Evolutionary conservation across 2,329 filamentous ascomycete genomes (phyloP).

Genomic region (Arthrocladium fulminans): DNA sequence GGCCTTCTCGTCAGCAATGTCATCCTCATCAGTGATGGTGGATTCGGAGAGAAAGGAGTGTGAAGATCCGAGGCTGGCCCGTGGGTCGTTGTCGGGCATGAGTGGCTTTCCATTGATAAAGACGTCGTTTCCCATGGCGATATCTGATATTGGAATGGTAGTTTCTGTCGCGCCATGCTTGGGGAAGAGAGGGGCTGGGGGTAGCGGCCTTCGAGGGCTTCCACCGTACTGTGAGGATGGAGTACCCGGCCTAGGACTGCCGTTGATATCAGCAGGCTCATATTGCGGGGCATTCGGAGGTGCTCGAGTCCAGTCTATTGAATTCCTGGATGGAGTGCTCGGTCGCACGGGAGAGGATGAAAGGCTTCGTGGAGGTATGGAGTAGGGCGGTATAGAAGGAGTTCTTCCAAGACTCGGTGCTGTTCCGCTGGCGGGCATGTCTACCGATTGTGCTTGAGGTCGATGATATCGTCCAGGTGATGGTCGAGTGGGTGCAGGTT

Average conservation of each 20-base stretch:
- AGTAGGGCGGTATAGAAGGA: conserved; percentile 34
- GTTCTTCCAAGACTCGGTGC: conserved; percentile 35
- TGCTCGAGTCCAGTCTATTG: conserved; percentile 57
- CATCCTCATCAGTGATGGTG: conserved; percentile 48
- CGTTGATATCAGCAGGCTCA: conserved; percentile 81
- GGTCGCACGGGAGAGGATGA: conserved; percentile 39
- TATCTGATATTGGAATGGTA: conserved; percentile 60
- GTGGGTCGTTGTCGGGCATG: conserved; percentile 46
- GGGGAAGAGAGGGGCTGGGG: conserved; percentile 73
- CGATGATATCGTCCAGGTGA: conserved; percentile 26
- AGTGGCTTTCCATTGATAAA: conserved; percentile 49
- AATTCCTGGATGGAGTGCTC: conserved; percentile 46
- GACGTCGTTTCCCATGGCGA: conserved; percentile 54
- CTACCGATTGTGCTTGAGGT: conserved; percentile 27
- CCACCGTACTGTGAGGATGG: conserved; percentile 82
- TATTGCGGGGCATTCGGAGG: conserved; percentile 64
- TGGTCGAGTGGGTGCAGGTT: conserved; percentile 19
- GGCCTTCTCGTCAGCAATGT: conserved; percentile 47
- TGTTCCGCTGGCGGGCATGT: conserved; percentile 28
- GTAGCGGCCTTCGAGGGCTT: conserved; percentile 76
- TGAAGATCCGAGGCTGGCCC: conserved; percentile 53
- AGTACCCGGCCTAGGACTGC: conserved; percentile 80
- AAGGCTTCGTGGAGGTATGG: conserved; percentile 31
- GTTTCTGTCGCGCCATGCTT: conserved; percentile 43
- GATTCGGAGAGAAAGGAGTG: conserved; percentile 55